phyloP scores from a whole-genome alignment of 495 filamentous ascomycete genomes.

The Lasiosphaeria ovina region DNA sequence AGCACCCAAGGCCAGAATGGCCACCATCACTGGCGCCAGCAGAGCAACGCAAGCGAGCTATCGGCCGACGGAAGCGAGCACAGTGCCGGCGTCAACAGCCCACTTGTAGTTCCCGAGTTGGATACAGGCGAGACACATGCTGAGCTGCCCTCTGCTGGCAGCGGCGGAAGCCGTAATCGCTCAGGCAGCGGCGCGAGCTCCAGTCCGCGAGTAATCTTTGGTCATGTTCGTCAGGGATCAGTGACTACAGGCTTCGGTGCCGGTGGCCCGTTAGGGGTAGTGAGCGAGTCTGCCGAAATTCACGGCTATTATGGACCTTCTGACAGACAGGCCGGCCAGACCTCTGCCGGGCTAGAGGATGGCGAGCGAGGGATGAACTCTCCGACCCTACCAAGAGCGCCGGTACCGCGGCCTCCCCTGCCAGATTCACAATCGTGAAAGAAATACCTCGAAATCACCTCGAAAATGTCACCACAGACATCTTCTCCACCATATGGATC shows the following conservation, averaged over 20 bases:
- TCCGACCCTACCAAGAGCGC: conserved; percentile 6
- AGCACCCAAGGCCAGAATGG: conserved; percentile 13
- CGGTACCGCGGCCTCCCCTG: neutral
- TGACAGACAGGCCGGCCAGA: conserved; percentile 32
- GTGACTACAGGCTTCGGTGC: neutral
- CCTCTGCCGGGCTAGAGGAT: conserved; percentile 24
- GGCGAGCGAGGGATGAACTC: conserved; percentile 18
- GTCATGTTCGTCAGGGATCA: conserved; percentile 11
- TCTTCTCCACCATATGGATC: no score
- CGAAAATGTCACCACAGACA: no score
- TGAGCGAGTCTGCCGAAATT: conserved; percentile 33
- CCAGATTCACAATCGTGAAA: neutral
- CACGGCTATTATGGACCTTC: conserved; percentile 38
- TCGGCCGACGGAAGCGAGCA: conserved; percentile 35
- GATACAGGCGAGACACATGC: conserved; percentile 21
- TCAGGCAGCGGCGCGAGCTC: conserved; percentile 14
- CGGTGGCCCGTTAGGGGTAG: conserved; percentile 24
- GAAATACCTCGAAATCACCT: neutral
- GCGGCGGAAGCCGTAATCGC: conserved; percentile 21
- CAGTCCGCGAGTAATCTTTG: conserved; percentile 16
- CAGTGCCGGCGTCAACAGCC: conserved; percentile 17
- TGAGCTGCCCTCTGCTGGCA: conserved; percentile 19
- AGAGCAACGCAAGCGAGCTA: conserved; percentile 41
- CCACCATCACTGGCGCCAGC: conserved; percentile 32
- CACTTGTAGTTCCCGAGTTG: conserved; percentile 28